A percentile compares a stretch with the other conserved stretches of the same genome.
These are phyloP conservation scores for Salix caprea DNA, from an alignment of 345 rosid species.

Conservation along the genomic window DNA sequence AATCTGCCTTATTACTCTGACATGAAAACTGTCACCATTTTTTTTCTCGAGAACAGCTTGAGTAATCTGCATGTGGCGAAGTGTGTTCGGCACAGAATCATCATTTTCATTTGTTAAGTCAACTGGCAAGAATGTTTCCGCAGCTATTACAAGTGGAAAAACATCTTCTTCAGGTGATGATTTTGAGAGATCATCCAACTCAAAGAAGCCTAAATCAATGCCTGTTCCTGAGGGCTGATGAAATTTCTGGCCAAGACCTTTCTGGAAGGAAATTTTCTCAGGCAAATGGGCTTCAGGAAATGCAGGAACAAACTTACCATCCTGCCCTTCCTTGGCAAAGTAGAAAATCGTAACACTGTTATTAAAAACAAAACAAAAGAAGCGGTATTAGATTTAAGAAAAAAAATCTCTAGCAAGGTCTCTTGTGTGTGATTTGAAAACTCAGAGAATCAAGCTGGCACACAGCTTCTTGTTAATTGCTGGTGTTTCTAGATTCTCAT, in stretches of 20 bases:
- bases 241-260: conserved; percentile 72
- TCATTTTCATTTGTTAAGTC: conserved; percentile 19
- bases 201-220: conserved; percentile 76
- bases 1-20: conserved; percentile 70
- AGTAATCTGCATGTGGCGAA: conserved; percentile 68
- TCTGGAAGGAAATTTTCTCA: conserved; percentile 53
- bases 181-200: conserved; percentile 67
- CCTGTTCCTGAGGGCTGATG: conserved; percentile 79
- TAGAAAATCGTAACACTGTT: conserved; percentile 68
- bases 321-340: conserved; percentile 73
- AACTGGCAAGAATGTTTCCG: conserved; percentile 45
- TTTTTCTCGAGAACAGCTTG: conserved; percentile 66
- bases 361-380: neutral
- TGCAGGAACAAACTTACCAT: conserved; percentile 61
- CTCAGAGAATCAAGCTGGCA: neutral
- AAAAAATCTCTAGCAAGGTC: neutral
- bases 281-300: conserved; percentile 64
- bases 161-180: conserved; percentile 63
- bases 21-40: conserved; percentile 47
- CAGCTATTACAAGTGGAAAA: conserved; percentile 80
- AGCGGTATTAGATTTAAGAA: conserved; percentile 15
- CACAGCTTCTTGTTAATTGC: neutral
- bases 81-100: conserved; percentile 30
- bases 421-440: neutral
- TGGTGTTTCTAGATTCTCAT: neutral